Conservation (phyloP, 495 filamentous ascomycete species). For the Aspergillus campestris region DNA sequence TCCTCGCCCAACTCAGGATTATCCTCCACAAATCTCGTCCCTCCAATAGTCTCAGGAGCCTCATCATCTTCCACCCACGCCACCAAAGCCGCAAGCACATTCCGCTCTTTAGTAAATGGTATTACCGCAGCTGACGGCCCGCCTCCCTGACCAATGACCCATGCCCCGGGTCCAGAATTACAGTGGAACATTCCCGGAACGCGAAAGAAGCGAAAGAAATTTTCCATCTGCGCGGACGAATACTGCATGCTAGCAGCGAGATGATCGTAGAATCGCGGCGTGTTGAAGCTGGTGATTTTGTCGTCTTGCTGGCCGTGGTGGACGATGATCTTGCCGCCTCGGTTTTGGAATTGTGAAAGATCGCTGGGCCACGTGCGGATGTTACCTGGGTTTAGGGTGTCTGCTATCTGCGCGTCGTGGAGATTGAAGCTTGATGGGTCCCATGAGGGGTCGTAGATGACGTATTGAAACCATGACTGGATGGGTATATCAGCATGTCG, state of each 20-base stretch:
- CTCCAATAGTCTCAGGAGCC: constrained; percentile 34
- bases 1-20: constrained; percentile 17
- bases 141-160: constrained; percentile 33
- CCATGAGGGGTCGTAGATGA: constrained; percentile 34
- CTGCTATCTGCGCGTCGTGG: constrained; percentile 14
- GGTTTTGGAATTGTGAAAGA: constrained; percentile 16
- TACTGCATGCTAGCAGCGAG: constrained; percentile 21
- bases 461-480: constrained; percentile 27
- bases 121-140: constrained; percentile 7
- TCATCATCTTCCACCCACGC: constrained; percentile 42
- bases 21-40: constrained; percentile 38
- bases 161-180: constrained; percentile 32
- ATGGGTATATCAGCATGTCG: no score
- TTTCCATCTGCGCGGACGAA: constrained; percentile 23
- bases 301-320: constrained; percentile 26
- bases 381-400: constrained; percentile 17
- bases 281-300: constrained; percentile 16
- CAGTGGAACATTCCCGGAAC: constrained; percentile 40
- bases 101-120: constrained; percentile 6
- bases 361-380: constrained; percentile 27
- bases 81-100: constrained; percentile 36
- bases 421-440: constrained; percentile 19
- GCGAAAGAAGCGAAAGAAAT: constrained; percentile 42
- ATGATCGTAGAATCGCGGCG: constrained; percentile 14
- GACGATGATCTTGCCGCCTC: constrained; percentile 27